These are phyloP conservation scores for Mucor indicus DNA, from an alignment of 371 early-diverging fungal genomes.

Conservation along the genomic window DNA sequence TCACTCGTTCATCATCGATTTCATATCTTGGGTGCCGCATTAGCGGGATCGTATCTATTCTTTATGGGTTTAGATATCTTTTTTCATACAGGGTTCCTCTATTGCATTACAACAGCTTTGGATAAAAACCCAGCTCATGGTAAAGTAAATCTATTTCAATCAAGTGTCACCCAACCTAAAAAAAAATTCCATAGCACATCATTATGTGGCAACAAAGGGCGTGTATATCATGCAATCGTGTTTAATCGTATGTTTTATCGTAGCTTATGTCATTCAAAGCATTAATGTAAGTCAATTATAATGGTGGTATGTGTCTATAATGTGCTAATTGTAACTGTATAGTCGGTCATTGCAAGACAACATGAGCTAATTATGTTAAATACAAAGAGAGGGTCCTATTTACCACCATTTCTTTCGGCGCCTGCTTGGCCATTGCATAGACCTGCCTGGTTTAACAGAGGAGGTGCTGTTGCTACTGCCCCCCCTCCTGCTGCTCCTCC, in stretches of 20 bases:
- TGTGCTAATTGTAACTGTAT: no score
- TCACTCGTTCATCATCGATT: conserved; percentile 52
- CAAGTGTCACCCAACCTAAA: no score
- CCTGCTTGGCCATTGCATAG: no score
- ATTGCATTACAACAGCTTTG: conserved; percentile 26
- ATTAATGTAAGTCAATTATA: no score
- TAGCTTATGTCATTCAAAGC: conserved; percentile 18
- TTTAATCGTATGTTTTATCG: conserved; percentile 20
- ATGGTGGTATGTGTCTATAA: no score
- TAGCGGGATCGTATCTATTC: conserved; percentile 68
- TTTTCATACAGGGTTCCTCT: conserved; percentile 68
- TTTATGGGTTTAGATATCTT: conserved; percentile 79
- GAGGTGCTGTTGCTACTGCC: no score
- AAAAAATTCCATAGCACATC: conserved; percentile 7
- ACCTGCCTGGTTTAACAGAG: no score
- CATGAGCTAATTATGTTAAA: no score
- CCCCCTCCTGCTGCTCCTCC: no score
- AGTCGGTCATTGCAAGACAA: no score
- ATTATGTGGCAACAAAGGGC: conserved; percentile 17
- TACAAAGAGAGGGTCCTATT: no score
- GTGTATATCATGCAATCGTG: conserved; percentile 28
- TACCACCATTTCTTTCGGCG: no score
- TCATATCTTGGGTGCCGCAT: conserved; percentile 59
- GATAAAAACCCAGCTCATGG: conserved; percentile 31
- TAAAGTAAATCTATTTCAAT: conserved; percentile 1